Evolutionary conservation across 2,329 filamentous ascomycete species (phyloP).

Genomic region (Tolypocladium pustulatum): DNA sequence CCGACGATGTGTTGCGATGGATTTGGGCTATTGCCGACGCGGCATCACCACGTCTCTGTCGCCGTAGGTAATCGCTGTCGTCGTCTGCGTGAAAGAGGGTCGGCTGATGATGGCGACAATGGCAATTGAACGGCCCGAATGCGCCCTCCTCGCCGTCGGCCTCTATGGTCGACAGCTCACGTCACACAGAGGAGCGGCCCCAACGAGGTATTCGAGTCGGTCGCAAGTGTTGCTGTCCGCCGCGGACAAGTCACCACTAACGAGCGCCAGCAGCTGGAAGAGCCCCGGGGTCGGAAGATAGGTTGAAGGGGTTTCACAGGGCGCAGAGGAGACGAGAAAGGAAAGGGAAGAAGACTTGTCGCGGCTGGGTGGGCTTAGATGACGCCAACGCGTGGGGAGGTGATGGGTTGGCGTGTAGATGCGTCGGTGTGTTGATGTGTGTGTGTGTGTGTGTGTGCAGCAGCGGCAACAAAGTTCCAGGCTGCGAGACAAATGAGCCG

Average conservation of each 20-base stretch:
- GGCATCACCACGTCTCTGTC: not conserved
- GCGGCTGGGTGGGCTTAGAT: not conserved
- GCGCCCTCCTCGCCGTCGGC: not conserved
- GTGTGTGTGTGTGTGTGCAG: not conserved
- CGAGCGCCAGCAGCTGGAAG: not conserved
- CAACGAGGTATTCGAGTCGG: not conserved
- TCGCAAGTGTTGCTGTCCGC: not conserved
- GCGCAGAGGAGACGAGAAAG: not conserved
- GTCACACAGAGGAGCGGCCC: not conserved
- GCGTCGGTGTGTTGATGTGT: not conserved
- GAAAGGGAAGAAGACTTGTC: not conserved
- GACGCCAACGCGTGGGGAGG: not conserved
- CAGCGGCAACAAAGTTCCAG: not conserved
- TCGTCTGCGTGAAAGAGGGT: not conserved
- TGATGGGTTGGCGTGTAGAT: not conserved
- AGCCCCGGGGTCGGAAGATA: not conserved
- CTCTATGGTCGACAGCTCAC: not conserved
- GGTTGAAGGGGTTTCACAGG: not conserved
- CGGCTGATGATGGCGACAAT: not conserved
- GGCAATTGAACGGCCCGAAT: not conserved
- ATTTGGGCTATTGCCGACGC: not conserved
- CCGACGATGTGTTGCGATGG: not conserved
- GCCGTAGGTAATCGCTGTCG: not conserved
- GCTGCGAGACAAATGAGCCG: not conserved
- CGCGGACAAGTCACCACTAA: not conserved